Percentiles rank a stretch among this genome's conserved stretches.
phyloP scores from a whole-genome alignment of 1,139 yeast genomes.

The Hemisphaericaspora lyxosophila region DNA sequence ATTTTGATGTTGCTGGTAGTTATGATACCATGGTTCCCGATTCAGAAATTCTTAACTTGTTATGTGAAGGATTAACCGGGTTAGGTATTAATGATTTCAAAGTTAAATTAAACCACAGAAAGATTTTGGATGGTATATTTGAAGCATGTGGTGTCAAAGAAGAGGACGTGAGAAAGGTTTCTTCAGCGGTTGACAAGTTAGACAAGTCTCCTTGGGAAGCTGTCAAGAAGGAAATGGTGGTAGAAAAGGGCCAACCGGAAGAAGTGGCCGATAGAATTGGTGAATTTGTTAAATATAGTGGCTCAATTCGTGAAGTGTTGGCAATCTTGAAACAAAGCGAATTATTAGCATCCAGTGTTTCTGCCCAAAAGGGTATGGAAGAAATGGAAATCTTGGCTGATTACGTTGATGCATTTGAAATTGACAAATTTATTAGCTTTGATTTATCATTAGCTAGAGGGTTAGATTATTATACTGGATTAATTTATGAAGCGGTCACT shows the following conservation, averaged over 20 bases:
- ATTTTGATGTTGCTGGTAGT: slow-evolving; percentile 90
- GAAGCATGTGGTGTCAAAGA: slow-evolving; percentile 92
- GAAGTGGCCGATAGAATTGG: slow-evolving; percentile 93
- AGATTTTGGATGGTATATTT: slow-evolving; percentile 92
- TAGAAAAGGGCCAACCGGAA: slow-evolving; percentile 84
- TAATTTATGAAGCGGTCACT: slow-evolving; percentile 94
- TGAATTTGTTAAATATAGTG: slow-evolving; percentile 81
- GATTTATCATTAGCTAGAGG: slow-evolving; percentile 97
- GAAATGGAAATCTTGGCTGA: slow-evolving; percentile 77
- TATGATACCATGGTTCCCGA: slow-evolving; percentile 96
- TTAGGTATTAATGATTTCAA: slow-evolving; percentile 88
- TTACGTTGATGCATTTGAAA: slow-evolving; percentile 78
- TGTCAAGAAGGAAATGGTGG: slow-evolving; percentile 88
- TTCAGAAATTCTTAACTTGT: slow-evolving; percentile 77
- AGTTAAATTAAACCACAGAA: slow-evolving; percentile 90
- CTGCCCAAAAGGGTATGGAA: slow-evolving; percentile 76
- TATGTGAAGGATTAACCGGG: slow-evolving; percentile 80
- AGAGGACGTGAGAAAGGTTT: slow-evolving; percentile 88
- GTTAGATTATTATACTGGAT: slow-evolving; percentile 93
- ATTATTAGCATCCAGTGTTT: slow-evolving; percentile 56
- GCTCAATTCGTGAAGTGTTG: slow-evolving; percentile 70
- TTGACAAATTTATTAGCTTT: slow-evolving; percentile 65
- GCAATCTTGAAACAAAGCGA: slow-evolving; percentile 56
- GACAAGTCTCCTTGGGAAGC: slow-evolving; percentile 95
- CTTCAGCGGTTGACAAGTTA: slow-evolving; percentile 93